Base-by-base conservation (phyloP, 176 grass and related monocot genomes). In the Raddia distichophylla region DNA sequence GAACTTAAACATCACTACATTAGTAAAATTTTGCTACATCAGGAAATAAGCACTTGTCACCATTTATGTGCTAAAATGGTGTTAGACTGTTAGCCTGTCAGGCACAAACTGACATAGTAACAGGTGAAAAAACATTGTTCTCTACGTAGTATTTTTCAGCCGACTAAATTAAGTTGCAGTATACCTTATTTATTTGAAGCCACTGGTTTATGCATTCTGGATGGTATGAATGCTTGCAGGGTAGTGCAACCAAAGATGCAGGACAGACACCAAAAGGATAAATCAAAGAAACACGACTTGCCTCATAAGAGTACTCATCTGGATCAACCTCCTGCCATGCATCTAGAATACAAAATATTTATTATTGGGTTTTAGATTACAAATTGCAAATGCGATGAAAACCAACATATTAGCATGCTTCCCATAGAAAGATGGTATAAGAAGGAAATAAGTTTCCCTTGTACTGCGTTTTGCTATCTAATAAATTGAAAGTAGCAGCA, bases 141-240 rank as follows among this genome's bases (percentile, higher is more conserved):
- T 27, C 27, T 27, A 27, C 27, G 27, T 1, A 27, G 27, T 27
- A 71, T 35, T 69, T 37, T 71, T n/a, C 46, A 67, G 43, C 27
- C 73, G 58, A 65, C 22, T 6, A 60, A 74, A 10, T 27, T 27
- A 86, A 78, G 61, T 33, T 51, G 11, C 12, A 51, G 20, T 64
- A 48, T 87, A 99, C 97, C 97, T 95, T 99, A 84, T 99, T 99
- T 89, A 99, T 95, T 85, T 99, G 88, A 75, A 99, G 91, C 97
- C 93, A 99, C 73, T 96, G 92, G 74, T 93, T 95, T 80, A 99
- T 95, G 84, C 97, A 99, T 60, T 95, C 93, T 22, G 86, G 77
- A 80, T 97, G 93, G 80, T 99, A 99, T 32, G 86, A 90, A 70
- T 99, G 96, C 43, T 95, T 95, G 91, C 96, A 99, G 54, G 93